These are phyloP conservation scores for Diospyros kaki DNA, from an alignment of 148 eudicot genomes.

Conservation along the genomic window DNA sequence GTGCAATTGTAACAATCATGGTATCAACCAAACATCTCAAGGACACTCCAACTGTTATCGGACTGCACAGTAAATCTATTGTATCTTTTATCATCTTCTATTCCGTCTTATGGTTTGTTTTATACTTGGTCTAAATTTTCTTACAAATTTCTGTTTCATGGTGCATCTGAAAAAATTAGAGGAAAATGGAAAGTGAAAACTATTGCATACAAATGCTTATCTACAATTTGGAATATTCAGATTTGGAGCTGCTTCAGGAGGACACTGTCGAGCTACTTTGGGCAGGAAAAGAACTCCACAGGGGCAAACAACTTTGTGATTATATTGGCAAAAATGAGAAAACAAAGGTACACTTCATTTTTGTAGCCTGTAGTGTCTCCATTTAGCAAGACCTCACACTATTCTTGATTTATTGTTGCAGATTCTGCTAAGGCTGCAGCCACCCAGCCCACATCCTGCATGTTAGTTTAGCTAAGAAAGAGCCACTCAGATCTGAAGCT, in stretches of 20 bases:
- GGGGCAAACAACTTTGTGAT: constrained; percentile 11
- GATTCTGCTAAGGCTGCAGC: constrained; percentile 9
- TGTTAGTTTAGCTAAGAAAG: too few species aligned
- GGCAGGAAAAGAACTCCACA: constrained; percentile 15
- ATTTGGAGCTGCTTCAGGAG: constrained; percentile 17
- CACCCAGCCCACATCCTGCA: neutral
- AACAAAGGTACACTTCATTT: constrained; percentile 12
- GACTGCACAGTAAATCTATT: neutral
- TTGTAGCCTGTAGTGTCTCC: neutral
- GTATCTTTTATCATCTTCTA: neutral
- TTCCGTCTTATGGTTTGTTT: neutral
- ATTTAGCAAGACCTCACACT: neutral
- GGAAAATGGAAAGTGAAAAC: too few species aligned
- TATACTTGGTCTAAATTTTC: neutral
- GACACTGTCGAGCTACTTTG: constrained; percentile 10
- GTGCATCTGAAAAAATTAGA: neutral
- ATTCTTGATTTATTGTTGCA: neutral
- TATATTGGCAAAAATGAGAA: constrained; percentile 19
- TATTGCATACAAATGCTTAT: neutral
- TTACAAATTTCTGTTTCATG: neutral
- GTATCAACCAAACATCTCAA: too few species aligned
- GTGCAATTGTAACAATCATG: too few species aligned
- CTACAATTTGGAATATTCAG: neutral
- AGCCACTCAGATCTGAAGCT: too few species aligned
- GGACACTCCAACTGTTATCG: too few species aligned